Evolutionary conservation across 2,329 filamentous ascomycete species (phyloP).

Genomic region (Phaeoacremonium minimum): DNA sequence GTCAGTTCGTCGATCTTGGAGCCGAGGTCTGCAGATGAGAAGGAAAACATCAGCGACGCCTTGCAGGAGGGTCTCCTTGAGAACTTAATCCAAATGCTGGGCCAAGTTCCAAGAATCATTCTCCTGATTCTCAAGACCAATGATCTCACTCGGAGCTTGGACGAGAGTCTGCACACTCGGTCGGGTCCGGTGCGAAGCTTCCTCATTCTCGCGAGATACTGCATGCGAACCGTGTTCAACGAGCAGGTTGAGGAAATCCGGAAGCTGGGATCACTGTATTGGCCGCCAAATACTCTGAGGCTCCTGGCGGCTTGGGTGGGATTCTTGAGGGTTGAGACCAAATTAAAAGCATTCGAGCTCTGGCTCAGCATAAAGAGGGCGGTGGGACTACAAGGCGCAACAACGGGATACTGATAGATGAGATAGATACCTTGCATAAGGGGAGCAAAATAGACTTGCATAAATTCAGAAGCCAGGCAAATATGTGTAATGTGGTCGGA

Average conservation of each 20-base stretch:
- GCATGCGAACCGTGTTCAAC: slow-evolving; percentile 60
- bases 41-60: slow-evolving; percentile 78
- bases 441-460: too few relatives aligned
- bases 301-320: slow-evolving; percentile 53
- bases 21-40: slow-evolving; percentile 69
- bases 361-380: slow-evolving; percentile 53
- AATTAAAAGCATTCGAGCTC: slow-evolving; percentile 59
- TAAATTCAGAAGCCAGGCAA: too few relatives aligned
- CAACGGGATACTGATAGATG: not conserved
- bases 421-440: not conserved
- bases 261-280: slow-evolving; percentile 48
- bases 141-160: slow-evolving; percentile 87
- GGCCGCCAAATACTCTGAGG: slow-evolving; percentile 51
- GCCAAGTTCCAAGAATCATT: slow-evolving; percentile 86
- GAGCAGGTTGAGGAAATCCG: slow-evolving; percentile 59
- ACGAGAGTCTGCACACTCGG: slow-evolving; percentile 80
- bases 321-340: slow-evolving; percentile 56
- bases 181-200: slow-evolving; percentile 62
- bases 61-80: slow-evolving; percentile 85
- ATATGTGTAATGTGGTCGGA: too few relatives aligned
- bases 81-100: slow-evolving; percentile 82
- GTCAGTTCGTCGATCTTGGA: slow-evolving; percentile 56
- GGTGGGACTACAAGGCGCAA: slow-evolving; percentile 20
- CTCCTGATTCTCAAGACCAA: slow-evolving; percentile 97
- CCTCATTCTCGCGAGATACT: slow-evolving; percentile 66